Evolutionary conservation across 108 stramenopile genomes (phyloP).

Genomic region (Aureococcus anophagefferens): DNA sequence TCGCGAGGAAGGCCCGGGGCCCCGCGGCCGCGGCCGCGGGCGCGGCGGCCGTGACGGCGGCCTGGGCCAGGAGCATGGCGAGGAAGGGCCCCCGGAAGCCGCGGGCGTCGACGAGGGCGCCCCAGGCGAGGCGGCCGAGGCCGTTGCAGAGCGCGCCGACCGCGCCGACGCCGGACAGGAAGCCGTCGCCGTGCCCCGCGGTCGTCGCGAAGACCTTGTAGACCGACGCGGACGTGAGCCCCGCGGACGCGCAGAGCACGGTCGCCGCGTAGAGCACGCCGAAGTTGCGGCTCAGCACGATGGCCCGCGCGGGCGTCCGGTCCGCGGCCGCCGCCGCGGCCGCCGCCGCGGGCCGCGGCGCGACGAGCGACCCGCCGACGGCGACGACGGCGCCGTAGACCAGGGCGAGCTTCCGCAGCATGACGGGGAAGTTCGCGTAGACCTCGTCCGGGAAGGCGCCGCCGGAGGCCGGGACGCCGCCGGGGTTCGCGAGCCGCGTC

Average conservation of each 20-base stretch:
- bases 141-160: constrained; percentile 37
- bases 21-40: constrained; percentile 16
- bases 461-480: constrained; percentile 9
- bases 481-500: constrained; percentile 32
- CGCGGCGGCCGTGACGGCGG: constrained; percentile 5
- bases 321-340: background rate
- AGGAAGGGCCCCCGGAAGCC: constrained; percentile 27
- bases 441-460: constrained; percentile 33
- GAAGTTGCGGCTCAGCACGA: constrained; percentile 17
- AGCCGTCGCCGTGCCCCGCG: background rate
- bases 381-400: constrained; percentile 22
- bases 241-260: constrained; percentile 28
- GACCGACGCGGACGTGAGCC: constrained; percentile 27
- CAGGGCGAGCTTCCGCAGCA: constrained; percentile 32
- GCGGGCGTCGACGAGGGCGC: constrained; percentile 21
- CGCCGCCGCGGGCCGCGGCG: background rate
- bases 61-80: constrained; percentile 22
- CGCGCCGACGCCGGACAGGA: constrained; percentile 27
- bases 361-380: constrained; percentile 15
- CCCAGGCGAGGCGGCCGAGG: constrained; percentile 37
- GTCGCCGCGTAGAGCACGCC: constrained; percentile 19
- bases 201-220: constrained; percentile 33
- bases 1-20: constrained; percentile 13
- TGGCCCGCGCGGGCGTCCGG: constrained; percentile 2
- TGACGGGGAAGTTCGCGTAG: constrained; percentile 25